Evolutionary conservation across 352 stramenopile species (phyloP).

Genomic region (Blastocystis sp.): DNA sequence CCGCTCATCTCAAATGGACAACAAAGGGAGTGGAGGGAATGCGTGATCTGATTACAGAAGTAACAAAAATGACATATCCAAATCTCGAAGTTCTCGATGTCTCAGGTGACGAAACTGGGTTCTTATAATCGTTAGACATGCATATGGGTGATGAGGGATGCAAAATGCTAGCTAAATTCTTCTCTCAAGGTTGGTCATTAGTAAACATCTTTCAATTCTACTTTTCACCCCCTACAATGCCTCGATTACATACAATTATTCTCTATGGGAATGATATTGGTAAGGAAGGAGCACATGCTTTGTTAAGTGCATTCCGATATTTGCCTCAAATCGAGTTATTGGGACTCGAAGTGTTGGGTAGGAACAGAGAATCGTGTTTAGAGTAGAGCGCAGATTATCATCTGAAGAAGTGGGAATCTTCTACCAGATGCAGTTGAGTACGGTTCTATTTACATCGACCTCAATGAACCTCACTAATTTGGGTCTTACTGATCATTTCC

Average conservation of each 20-base stretch:
- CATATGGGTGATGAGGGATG: slow-evolving; percentile 46
- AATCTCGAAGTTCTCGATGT: slow-evolving; percentile 60
- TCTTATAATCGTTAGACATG: neutral
- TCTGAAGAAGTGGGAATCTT: slow-evolving; percentile 10
- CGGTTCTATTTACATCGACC: neutral
- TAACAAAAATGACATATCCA: slow-evolving; percentile 21
- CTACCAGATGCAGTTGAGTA: neutral
- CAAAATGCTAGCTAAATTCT: neutral
- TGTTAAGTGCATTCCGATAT: slow-evolving; percentile 24
- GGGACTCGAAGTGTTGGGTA: slow-evolving; percentile 30
- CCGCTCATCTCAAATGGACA: slow-evolving; percentile 47
- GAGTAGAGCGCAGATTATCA: slow-evolving; percentile 1
- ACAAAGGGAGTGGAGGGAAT: slow-evolving; percentile 21
- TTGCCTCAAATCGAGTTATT: slow-evolving; percentile 45
- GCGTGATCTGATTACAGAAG: neutral
- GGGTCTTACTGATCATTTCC: slow-evolving; percentile 18
- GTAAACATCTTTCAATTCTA: slow-evolving; percentile 65
- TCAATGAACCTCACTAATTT: neutral
- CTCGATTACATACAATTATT: slow-evolving; percentile 40
- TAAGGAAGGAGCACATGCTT: neutral
- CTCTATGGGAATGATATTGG: slow-evolving; percentile 53
- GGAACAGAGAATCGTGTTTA: neutral
- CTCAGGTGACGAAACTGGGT: neutral
- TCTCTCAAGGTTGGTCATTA: slow-evolving; percentile 50
- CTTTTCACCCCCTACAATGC: slow-evolving; percentile 34